A percentile compares a stretch with the other conserved stretches of the same genome.
Evolutionary conservation across 1,284 basidiomycete species (phyloP).

Genomic region (Malassezia obtusa): DNA sequence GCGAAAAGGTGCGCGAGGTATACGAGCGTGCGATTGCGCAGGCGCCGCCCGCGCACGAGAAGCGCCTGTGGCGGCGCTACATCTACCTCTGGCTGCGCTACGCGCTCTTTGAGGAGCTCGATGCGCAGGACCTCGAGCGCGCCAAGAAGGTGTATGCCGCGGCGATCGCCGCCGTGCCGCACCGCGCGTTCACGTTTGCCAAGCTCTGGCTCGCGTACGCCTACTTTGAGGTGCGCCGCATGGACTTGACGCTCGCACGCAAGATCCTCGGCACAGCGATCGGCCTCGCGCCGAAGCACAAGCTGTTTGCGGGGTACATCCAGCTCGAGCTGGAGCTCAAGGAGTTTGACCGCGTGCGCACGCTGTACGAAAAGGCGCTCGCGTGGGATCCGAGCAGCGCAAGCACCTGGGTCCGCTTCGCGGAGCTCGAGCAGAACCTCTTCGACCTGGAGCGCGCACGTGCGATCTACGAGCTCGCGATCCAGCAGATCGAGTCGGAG

Average conservation of each 20-base stretch:
- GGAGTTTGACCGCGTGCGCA: conserved; percentile 89
- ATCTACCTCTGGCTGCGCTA: conserved; percentile 96
- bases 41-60: conserved; percentile 75
- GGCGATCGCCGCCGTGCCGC: conserved; percentile 76
- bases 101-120: conserved; percentile 92
- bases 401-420: conserved; percentile 79
- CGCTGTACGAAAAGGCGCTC: conserved; percentile 83
- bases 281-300: conserved; percentile 88
- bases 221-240: conserved; percentile 76
- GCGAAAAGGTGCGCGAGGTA: conserved; percentile 68
- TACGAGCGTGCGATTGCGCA: conserved; percentile 95
- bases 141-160: conserved; percentile 86
- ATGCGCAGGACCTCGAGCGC: conserved; percentile 76
- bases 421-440: conserved; percentile 82
- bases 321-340: conserved; percentile 43
- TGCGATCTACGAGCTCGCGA: conserved; percentile 88
- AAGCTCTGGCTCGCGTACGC: conserved; percentile 70
- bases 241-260: conserved; percentile 73
- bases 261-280: conserved; percentile 83
- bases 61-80: conserved; percentile 69
- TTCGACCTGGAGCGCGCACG: conserved; percentile 85
- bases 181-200: conserved; percentile 92
- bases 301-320: conserved; percentile 47
- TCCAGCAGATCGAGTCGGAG: conserved; percentile 57
- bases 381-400: conserved; percentile 44